Evolutionary conservation across 2,329 filamentous ascomycete genomes (phyloP), one percentile per base, ranked within the genome.

Genomic region (Venturia carpophila): DNA sequence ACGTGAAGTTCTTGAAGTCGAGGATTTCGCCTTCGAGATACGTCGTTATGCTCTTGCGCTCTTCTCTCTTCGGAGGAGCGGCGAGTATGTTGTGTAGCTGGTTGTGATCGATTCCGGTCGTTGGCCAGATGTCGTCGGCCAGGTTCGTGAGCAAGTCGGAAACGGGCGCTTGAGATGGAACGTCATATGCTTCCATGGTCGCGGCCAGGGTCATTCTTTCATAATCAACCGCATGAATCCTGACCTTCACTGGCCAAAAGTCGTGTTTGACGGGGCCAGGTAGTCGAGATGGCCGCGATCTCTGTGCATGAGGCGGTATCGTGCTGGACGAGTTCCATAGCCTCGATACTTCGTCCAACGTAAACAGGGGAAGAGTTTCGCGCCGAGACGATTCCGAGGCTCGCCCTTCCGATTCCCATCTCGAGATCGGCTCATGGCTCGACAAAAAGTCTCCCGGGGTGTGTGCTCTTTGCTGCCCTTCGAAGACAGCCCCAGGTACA

Each of bases 121-220:
- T 72, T 70, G 10, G 70, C 68, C 61, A 73, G 71, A 1, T 73
- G 15, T 61, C 60, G n/a, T 58, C 52, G 9, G 52, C 52, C 52
- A 58, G 15, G 30, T 58, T 62, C 7, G 52, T 37, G 30, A 58
- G 30, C 10, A 34, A 58, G 7, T 58, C 52, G 21, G 63, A n/a
- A 24, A 34, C 41, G 9, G 64, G 41, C 3, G 19, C 71, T 66
- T 79, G 76, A 41, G 78, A 79, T 1, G 85, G 85, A 15, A 87
- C 85, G 69, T 88, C 86, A 75, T 86, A 87, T 5, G 86, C 86
- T 73, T 87, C 84, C 86, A 89, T 89, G 9, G 85, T 88, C 4
- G 86, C 86, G 27, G 84, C 83, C 21, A 89, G 73, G 0, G 83
- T 84, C 84, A 88, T 86, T 21, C 76, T 78, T 5, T 79, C 75